Percentiles rank a stretch among this genome's conserved stretches.
phyloP scores from a whole-genome alignment of 768 basidiomycete species.

The Naganishia kalamii region DNA sequence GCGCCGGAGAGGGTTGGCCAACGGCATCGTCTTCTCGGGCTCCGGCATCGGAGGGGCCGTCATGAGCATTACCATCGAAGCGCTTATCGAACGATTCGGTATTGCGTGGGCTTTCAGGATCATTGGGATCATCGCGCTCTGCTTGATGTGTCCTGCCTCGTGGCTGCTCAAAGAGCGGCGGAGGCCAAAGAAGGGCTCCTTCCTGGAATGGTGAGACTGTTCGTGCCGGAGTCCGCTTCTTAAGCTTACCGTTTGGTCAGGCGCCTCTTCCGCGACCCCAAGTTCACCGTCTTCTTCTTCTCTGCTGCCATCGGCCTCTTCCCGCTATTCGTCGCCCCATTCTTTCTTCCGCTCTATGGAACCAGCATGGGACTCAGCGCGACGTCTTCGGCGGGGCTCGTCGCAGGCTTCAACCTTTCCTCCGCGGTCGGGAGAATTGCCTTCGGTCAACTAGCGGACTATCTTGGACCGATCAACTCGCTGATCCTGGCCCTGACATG shows the following conservation, averaged over 20 bases:
- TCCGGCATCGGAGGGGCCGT: constrained; percentile 33
- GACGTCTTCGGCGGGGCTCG: constrained; percentile 23
- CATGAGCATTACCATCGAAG: constrained; percentile 24
- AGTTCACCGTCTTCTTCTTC: not conserved
- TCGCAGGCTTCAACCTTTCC: constrained; percentile 37
- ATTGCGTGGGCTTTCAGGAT: constrained; percentile 34
- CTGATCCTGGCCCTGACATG: constrained; percentile 47
- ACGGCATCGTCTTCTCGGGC: constrained; percentile 34
- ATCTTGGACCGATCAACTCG: constrained; percentile 49
- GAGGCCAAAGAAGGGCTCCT: constrained; percentile 3
- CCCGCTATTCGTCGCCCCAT: constrained; percentile 34
- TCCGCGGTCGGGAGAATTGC: constrained; percentile 41
- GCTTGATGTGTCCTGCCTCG: constrained; percentile 21
- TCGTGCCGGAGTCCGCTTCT: too few species aligned
- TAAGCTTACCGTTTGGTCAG: not conserved
- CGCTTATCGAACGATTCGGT: constrained; percentile 23
- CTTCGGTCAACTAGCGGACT: constrained; percentile 49
- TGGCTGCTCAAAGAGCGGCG: constrained; percentile 26
- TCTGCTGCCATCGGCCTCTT: constrained; percentile 18
- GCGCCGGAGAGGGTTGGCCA: constrained; percentile 29
- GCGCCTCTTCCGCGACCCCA: not conserved
- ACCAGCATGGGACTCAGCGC: constrained; percentile 27
- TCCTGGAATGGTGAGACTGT: constrained; percentile 30
- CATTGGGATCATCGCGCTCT: constrained; percentile 25
- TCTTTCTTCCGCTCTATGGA: constrained; percentile 40